These are phyloP conservation scores for Microbotryum lychnidis-dioicae DNA, from an alignment of 1,284 basidiomycete species.

Conservation along the genomic window DNA sequence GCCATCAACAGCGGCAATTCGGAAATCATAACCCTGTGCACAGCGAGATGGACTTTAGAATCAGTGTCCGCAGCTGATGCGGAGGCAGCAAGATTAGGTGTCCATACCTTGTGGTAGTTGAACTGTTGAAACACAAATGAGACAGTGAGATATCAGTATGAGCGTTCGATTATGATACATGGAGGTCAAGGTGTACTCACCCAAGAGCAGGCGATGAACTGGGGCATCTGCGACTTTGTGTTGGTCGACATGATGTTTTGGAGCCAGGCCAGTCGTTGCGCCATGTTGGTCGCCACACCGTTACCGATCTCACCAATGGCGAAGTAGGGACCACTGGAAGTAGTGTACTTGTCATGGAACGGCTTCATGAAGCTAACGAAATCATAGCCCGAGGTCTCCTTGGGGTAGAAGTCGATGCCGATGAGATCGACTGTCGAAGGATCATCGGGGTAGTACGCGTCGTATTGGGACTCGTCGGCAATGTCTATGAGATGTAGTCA, in stretches of 20 bases:
- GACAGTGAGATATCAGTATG: background rate
- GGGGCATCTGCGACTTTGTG: slow-evolving; percentile 31
- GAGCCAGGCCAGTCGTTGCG: slow-evolving; percentile 35
- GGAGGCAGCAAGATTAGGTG: background rate
- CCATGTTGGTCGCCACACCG: slow-evolving; percentile 26
- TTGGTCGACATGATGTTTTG: slow-evolving; percentile 33
- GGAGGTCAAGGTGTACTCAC: slow-evolving; percentile 29
- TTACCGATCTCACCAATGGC: slow-evolving; percentile 41
- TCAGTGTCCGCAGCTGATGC: background rate
- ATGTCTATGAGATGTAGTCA: slow-evolving; percentile 11
- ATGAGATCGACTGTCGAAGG: slow-evolving; percentile 36
- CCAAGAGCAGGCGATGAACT: slow-evolving; percentile 38
- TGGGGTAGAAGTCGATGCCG: slow-evolving; percentile 39
- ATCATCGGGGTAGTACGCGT: slow-evolving; percentile 36
- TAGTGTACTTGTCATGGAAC: slow-evolving; percentile 40
- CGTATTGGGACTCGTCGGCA: slow-evolving; percentile 30
- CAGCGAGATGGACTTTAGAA: background rate
- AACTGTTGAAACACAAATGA: background rate
- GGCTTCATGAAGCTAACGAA: slow-evolving; percentile 37
- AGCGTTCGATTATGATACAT: background rate
- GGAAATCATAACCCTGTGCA: slow-evolving; percentile 29
- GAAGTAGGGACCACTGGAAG: slow-evolving; percentile 31
- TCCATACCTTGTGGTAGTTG: slow-evolving; percentile 13
- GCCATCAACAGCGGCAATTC: slow-evolving; percentile 26
- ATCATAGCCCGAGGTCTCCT: slow-evolving; percentile 16